A percentile compares a stretch with the other conserved stretches of the same genome.
Conservation (phyloP, 306 rosid species). For the Sicyos edulis region DNA sequence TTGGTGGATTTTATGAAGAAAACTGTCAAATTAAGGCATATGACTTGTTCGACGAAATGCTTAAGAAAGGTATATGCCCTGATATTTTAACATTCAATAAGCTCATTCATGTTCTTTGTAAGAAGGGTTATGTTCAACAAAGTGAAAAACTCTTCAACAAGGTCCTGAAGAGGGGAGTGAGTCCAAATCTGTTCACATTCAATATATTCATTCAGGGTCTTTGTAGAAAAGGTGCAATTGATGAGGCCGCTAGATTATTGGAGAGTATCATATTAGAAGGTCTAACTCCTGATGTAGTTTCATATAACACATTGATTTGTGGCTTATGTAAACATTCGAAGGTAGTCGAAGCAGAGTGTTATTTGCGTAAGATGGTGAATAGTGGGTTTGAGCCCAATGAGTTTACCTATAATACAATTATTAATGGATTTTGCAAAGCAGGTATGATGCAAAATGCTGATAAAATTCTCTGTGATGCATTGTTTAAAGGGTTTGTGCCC, state of each 20-base stretch:
- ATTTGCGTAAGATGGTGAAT: conserved; percentile 71
- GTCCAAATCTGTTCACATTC: conserved; percentile 68
- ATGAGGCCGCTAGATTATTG: conserved; percentile 46
- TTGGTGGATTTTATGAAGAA: conserved; percentile 59
- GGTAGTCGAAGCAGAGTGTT: conserved; percentile 62
- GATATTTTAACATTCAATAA: conserved; percentile 61
- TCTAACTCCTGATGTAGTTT: conserved; percentile 69
- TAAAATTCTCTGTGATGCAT: conserved; percentile 61
- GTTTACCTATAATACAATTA: conserved; percentile 70
- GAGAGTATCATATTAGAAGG: conserved; percentile 46
- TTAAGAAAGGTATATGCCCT: conserved; percentile 44
- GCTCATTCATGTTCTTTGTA: conserved; percentile 67
- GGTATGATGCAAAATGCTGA: conserved; percentile 68
- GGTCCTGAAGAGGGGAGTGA: conserved; percentile 72
- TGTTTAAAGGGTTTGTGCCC: conserved; percentile 72
- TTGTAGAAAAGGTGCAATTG: conserved; percentile 48
- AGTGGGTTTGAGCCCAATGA: conserved; percentile 62
- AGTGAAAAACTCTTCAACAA: conserved; percentile 60
- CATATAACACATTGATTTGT: conserved; percentile 64
- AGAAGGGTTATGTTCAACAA: conserved; percentile 60
- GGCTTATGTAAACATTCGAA: conserved; percentile 63
- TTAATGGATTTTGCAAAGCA: conserved; percentile 70
- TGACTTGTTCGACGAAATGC: conserved; percentile 69
- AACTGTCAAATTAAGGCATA: conserved; percentile 38
- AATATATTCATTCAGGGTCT: conserved; percentile 79